Evolutionary conservation across 768 basidiomycete species (phyloP).

Genomic region (Tylopilus cervinicoccineus): DNA sequence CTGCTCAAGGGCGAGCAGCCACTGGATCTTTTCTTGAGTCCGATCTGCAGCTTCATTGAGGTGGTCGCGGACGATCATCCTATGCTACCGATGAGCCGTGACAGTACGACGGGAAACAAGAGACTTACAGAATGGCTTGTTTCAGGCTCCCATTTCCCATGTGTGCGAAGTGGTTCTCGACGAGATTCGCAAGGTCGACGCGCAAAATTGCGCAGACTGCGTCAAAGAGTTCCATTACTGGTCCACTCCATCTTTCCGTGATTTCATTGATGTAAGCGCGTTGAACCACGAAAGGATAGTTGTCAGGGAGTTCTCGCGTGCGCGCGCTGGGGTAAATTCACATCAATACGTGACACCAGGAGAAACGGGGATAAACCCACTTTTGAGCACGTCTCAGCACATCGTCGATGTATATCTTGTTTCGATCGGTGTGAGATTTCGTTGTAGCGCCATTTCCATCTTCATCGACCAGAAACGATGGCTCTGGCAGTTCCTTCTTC

Average conservation of each 20-base stretch:
- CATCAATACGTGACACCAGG: not conserved
- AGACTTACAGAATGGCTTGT: constrained; percentile 43
- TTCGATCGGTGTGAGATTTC: not conserved
- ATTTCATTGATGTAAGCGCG: constrained; percentile 43
- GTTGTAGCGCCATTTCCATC: constrained; percentile 26
- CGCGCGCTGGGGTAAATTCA: constrained; percentile 44
- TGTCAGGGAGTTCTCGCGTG: constrained; percentile 66
- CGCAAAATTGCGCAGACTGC: constrained; percentile 35
- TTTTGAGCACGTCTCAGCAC: constrained; percentile 43
- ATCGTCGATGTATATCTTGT: constrained; percentile 47
- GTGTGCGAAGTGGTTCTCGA: constrained; percentile 45
- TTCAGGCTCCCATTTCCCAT: constrained; percentile 53
- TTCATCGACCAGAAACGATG: constrained; percentile 38
- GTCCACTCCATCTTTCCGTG: constrained; percentile 45
- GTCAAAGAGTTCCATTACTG: constrained; percentile 44
- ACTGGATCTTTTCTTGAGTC: constrained; percentile 40
- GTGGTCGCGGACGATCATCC: constrained; percentile 50
- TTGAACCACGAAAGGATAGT: constrained; percentile 62
- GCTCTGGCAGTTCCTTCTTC: constrained; percentile 1
- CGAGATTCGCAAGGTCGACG: constrained; percentile 39
- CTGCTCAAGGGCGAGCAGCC: constrained; percentile 49
- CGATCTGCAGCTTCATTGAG: constrained; percentile 39
- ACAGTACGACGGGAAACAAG: not conserved
- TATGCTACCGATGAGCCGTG: constrained; percentile 16
- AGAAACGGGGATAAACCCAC: constrained; percentile 33